Percentiles rank a stretch among this genome's conserved stretches.
Conservation (phyloP, 163 green algal genomes). For the Chloromonas sp. region DNA sequence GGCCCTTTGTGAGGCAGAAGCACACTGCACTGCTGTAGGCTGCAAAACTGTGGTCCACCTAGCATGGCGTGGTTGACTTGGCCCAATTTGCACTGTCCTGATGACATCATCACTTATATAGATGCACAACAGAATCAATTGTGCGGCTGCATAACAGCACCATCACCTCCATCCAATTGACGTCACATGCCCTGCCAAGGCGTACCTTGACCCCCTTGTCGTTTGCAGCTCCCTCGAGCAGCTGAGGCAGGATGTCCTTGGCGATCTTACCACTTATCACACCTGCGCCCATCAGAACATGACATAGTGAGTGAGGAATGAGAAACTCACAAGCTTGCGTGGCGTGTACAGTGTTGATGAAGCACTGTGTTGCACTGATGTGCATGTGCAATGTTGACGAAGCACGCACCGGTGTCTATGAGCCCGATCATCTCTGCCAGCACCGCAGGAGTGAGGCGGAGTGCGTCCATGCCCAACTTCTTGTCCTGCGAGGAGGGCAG, state of each 20-base stretch:
- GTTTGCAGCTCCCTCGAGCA: constrained; percentile 63
- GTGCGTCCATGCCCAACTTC: constrained; percentile 44
- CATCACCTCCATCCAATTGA: no score
- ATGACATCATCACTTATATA: no score
- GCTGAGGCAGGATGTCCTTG: constrained; percentile 84
- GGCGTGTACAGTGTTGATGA: not conserved
- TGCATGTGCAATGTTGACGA: not conserved
- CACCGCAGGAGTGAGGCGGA: constrained; percentile 52
- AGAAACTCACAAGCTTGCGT: not conserved
- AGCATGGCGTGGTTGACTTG: no score
- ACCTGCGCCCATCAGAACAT: not conserved
- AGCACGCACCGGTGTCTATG: constrained; percentile 61
- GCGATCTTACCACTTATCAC: constrained; percentile 49
- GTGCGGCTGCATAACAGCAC: no score
- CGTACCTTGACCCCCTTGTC: constrained; percentile 16
- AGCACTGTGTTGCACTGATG: not conserved
- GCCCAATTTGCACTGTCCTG: no score
- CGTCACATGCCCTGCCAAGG: no score
- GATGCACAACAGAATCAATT: no score
- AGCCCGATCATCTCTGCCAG: constrained; percentile 81
- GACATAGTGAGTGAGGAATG: not conserved
- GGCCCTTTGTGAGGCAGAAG: no score
- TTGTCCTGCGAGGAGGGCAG: not conserved
- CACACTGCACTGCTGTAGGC: no score
- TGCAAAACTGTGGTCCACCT: no score